Conservation (phyloP, 768 basidiomycete species). For the Xanthoconium stramineum region DNA sequence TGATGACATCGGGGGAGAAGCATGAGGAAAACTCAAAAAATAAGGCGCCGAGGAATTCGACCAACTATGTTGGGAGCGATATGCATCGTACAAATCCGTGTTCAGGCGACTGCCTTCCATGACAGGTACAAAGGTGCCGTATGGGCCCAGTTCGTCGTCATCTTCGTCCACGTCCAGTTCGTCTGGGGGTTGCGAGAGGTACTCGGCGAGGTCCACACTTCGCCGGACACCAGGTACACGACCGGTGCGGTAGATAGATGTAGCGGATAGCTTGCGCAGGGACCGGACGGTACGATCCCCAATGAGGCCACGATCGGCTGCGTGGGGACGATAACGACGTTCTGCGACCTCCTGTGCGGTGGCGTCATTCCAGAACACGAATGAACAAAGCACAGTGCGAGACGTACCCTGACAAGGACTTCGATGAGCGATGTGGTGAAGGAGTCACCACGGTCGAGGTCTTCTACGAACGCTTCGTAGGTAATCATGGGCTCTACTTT, state of each 20-base stretch:
- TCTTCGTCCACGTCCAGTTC: slow-evolving; percentile 64
- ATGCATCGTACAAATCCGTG: slow-evolving; percentile 65
- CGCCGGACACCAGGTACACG: slow-evolving; percentile 34
- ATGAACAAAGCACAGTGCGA: background rate
- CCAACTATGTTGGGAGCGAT: slow-evolving; percentile 38
- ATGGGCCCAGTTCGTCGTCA: slow-evolving; percentile 57
- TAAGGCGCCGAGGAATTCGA: slow-evolving; percentile 27
- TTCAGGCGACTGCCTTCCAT: slow-evolving; percentile 57
- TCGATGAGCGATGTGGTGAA: slow-evolving; percentile 77
- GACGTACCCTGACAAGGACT: slow-evolving; percentile 70
- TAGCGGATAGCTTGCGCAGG: slow-evolving; percentile 53
- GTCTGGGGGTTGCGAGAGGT: slow-evolving; percentile 48
- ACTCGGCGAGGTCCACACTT: slow-evolving; percentile 46
- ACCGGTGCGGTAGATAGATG: slow-evolving; percentile 50
- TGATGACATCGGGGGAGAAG: slow-evolving; percentile 26
- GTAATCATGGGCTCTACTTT: slow-evolving; percentile 60
- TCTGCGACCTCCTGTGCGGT: slow-evolving; percentile 68
- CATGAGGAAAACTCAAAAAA: slow-evolving; percentile 20
- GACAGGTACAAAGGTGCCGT: slow-evolving; percentile 33
- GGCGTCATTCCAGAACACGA: slow-evolving; percentile 1
- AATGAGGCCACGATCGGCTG: slow-evolving; percentile 56
- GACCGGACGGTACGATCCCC: slow-evolving; percentile 65
- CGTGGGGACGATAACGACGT: slow-evolving; percentile 52
- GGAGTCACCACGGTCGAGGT: slow-evolving; percentile 74
- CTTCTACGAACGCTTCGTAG: slow-evolving; percentile 73